Percentiles rank a stretch among this genome's conserved stretches.
Conservation (phyloP, 2,329 filamentous ascomycete genomes). For the Ophiostoma triangulosporum region DNA sequence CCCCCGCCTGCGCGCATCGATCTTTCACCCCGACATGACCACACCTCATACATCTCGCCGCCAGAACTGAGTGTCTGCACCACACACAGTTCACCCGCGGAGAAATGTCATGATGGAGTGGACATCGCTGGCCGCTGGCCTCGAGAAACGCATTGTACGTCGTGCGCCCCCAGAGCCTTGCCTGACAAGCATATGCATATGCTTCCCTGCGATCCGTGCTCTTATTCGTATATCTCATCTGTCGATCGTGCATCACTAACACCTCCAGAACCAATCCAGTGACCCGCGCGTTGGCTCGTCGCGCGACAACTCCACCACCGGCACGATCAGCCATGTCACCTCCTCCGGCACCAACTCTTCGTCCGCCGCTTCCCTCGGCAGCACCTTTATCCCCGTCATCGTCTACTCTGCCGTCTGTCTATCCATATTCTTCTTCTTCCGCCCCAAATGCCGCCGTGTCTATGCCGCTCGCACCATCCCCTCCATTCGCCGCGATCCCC, state of each 20-base stretch:
- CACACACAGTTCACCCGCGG: not conserved
- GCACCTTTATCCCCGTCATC: constrained; percentile 40
- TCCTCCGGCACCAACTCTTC: constrained; percentile 25
- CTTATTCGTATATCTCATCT: not conserved
- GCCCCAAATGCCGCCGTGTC: constrained; percentile 35
- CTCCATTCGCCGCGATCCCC: constrained; percentile 29
- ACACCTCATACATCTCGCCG: not conserved
- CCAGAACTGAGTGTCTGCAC: constrained; percentile 3
- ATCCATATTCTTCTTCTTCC: constrained; percentile 35
- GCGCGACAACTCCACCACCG: constrained; percentile 26
- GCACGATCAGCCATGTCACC: constrained; percentile 24
- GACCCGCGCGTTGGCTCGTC: constrained; percentile 31
- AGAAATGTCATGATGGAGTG: constrained; percentile 12
- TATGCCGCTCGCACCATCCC: constrained; percentile 42
- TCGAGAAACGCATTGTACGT: constrained; percentile 8
- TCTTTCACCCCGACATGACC: constrained; percentile 1
- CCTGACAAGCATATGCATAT: not conserved
- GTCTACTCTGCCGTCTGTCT: constrained; percentile 35
- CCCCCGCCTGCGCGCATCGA: too few species aligned
- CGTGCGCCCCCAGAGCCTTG: too few species aligned
- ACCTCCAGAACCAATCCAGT: constrained; percentile 18
- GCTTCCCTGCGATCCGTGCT: not conserved
- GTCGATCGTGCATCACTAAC: not conserved
- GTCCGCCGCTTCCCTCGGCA: constrained; percentile 28
- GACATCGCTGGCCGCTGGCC: constrained; percentile 5